These are phyloP conservation scores for Otatea glauca DNA, from an alignment of 176 grass and related monocot genomes.

Conservation along the genomic window DNA sequence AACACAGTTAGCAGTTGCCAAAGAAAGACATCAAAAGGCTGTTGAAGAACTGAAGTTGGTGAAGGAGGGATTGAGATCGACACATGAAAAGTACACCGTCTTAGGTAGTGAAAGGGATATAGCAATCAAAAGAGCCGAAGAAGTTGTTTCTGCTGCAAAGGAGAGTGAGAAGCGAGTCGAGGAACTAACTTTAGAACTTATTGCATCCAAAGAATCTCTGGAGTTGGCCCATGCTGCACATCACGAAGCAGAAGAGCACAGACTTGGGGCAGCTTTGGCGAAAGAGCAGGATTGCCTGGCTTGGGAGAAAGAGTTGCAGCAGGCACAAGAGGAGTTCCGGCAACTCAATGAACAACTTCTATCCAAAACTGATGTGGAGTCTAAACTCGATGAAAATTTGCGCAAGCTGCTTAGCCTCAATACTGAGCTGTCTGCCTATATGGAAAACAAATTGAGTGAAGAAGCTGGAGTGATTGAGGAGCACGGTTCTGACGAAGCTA, in stretches of 20 bases:
- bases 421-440: constrained; percentile 65
- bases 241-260: constrained; percentile 83
- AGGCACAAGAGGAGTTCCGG: constrained; percentile 67
- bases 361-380: constrained; percentile 55
- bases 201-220: constrained; percentile 68
- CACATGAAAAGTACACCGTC: constrained; percentile 60
- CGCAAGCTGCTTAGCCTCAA: constrained; percentile 55
- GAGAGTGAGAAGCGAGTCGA: constrained; percentile 67
- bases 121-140: constrained; percentile 56
- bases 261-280: constrained; percentile 67
- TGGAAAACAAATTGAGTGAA: constrained; percentile 62
- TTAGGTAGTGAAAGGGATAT: constrained; percentile 69
- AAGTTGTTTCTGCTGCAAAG: constrained; percentile 51
- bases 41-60: constrained; percentile 65
- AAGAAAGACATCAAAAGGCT: constrained; percentile 69
- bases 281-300: constrained; percentile 81
- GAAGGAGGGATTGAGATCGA: constrained; percentile 59
- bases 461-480: constrained; percentile 50
- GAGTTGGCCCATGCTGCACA: constrained; percentile 76
- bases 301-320: constrained; percentile 84
- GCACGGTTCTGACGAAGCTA: constrained; percentile 56
- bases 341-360: constrained; percentile 63
- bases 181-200: constrained; percentile 80
- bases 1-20: constrained; percentile 68
- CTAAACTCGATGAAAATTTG: constrained; percentile 56